Base-by-base conservation (phyloP, 2,329 filamentous ascomycete genomes). In the Ceratocystis colombiana region DNA sequence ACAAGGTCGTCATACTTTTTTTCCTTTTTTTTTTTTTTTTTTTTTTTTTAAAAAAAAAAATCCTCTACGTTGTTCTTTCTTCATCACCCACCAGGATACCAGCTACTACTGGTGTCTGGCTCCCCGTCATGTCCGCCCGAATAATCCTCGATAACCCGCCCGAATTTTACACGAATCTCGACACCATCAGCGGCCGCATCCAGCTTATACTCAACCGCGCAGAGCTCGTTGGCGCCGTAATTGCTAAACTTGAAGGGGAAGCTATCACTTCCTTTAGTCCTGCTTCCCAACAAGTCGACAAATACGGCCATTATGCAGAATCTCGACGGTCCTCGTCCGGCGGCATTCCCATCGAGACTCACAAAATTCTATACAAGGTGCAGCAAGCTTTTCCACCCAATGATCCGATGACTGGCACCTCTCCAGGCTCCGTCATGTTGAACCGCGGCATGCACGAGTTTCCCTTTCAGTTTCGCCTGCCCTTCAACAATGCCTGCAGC, bases 231-330 rank as follows among this genome's bases (percentile, higher is more conserved):
- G 84, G 84, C 62, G 88, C 85, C 64, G 86, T 94, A 69, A 79
- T 90, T 46, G 88, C 93, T 72, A 94, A 94, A 78, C 83, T 94
- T 41, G 89, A 94, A 73, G 89, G 89, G 70, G 88, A 94, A 76
- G 85, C 85, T 61, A 82, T 81, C 69, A 92, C 88, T 4, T 81
- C 87, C 55, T 76, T 90, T 17, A 74, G 78, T 75, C 61, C 73
- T 82, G 15, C 55, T 12, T 22, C 55, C 30, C 69, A 76, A 83
- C 71, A 70, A 77, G 72, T 33, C 15, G 55, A 59, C 17, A 59
- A 37, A 37, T 20, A 33, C 3, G 55, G 55, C 30, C 28, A 53
- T 28, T 53, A 59, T 74, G 74, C 78, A 72, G 73, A 76, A 76
- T n/a, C 45, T 3, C 46, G 48, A 44, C 66, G 59, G 57, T 59